Conservation (phyloP, 1,284 basidiomycete genomes). For the Irpex sp. region DNA sequence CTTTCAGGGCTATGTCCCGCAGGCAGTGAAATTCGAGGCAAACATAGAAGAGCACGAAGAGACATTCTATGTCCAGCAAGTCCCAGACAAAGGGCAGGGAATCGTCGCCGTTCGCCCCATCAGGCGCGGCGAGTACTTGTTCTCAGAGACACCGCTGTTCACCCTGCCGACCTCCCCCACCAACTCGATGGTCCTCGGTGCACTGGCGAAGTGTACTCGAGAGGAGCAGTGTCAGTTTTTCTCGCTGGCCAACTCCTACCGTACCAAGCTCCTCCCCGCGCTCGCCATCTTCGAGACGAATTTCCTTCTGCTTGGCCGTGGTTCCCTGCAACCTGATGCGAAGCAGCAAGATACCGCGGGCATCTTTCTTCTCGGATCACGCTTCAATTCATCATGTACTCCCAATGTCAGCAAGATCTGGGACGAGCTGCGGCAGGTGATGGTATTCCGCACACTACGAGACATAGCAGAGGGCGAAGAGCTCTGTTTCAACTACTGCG, state of each 20-base stretch:
- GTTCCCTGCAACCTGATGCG: constrained; percentile 2
- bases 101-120: constrained; percentile 22
- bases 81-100: constrained; percentile 23
- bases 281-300: constrained; percentile 24
- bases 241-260: constrained; percentile 17
- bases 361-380: constrained; percentile 20
- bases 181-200: constrained; percentile 17
- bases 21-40: constrained; percentile 12
- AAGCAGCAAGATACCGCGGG: constrained; percentile 9
- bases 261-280: constrained; percentile 15
- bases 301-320: constrained; percentile 20
- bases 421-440: constrained; percentile 15
- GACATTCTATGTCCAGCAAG: constrained; percentile 14
- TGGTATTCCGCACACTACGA: constrained; percentile 25
- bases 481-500: constrained; percentile 55
- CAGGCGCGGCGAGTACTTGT: constrained; percentile 20
- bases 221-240: constrained; percentile 21
- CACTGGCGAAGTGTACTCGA: constrained; percentile 16
- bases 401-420: constrained; percentile 26
- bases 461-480: constrained; percentile 50
- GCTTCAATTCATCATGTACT: constrained; percentile 26
- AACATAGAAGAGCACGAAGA: constrained; percentile 14
- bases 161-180: constrained; percentile 14
- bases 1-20: constrained; percentile 1
- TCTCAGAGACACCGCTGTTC: constrained; percentile 25